phyloP scores from a whole-genome alignment of 2,329 filamentous ascomycete species.

The Cytospora chrysosperma region DNA sequence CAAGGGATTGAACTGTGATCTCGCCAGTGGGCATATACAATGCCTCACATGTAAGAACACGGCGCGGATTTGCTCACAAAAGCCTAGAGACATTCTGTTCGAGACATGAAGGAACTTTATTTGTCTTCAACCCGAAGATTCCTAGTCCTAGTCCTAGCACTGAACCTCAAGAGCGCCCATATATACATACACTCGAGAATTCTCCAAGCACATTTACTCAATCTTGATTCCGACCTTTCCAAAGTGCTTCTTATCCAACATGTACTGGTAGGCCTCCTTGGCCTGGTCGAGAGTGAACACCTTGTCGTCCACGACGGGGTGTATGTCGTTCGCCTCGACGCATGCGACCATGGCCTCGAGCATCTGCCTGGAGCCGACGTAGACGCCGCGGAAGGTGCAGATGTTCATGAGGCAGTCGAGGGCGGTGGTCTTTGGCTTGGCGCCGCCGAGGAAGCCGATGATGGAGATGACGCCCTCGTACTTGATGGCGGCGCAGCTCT shows the following conservation, averaged over 20 bases:
- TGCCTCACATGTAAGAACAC: not conserved
- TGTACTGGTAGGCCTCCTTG: conserved; percentile 51
- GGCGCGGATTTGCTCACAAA: not conserved
- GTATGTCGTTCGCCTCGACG: conserved; percentile 43
- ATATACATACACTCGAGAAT: not conserved
- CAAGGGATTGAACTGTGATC: not conserved
- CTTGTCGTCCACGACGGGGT: conserved; percentile 40
- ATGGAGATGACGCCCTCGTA: conserved; percentile 37
- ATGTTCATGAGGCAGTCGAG: conserved; percentile 46
- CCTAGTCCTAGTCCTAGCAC: not conserved
- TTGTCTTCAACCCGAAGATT: not conserved
- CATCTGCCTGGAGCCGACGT: conserved; percentile 40
- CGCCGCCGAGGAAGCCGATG: conserved; percentile 43
- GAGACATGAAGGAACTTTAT: not conserved
- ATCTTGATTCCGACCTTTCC: conserved; percentile 55
- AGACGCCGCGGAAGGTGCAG: conserved; percentile 42
- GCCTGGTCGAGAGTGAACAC: conserved; percentile 40
- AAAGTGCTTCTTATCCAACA: conserved; percentile 54
- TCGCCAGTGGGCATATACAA: too few relatives aligned
- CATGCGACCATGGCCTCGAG: conserved; percentile 44
- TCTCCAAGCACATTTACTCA: conserved; percentile 27
- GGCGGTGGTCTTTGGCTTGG: conserved; percentile 48
- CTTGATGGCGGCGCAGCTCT: conserved; percentile 35
- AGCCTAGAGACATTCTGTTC: not conserved
- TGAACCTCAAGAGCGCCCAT: not conserved